Evolutionary conservation across 768 basidiomycete genomes (phyloP).

Genomic region (Erythrobasidium yunnanense): DNA sequence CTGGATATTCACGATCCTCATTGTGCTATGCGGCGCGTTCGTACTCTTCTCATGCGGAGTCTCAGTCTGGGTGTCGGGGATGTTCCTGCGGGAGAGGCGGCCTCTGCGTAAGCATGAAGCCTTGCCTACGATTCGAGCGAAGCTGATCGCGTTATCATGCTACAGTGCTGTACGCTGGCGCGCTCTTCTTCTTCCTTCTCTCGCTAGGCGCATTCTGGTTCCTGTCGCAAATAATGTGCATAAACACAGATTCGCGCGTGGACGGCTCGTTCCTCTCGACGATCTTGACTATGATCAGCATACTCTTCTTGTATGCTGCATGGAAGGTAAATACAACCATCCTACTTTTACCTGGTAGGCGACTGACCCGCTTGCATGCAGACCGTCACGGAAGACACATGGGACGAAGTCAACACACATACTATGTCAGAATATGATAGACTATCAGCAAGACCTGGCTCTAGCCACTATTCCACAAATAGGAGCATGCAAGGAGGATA

Average conservation of each 20-base stretch:
- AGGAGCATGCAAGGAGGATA: not conserved
- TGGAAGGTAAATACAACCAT: constrained; percentile 10
- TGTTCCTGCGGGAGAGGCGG: constrained; percentile 62
- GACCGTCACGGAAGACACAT: constrained; percentile 31
- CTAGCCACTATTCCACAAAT: not conserved
- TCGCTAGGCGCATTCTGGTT: constrained; percentile 50
- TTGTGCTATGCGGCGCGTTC: constrained; percentile 62
- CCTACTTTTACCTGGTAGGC: too few species aligned
- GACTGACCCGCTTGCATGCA: too few species aligned
- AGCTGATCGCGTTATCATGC: too few species aligned
- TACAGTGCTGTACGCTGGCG: constrained; percentile 60
- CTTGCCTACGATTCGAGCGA: too few species aligned
- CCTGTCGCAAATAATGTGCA: constrained; percentile 64
- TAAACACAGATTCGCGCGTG: constrained; percentile 51
- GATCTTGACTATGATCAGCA: constrained; percentile 40
- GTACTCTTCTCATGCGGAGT: constrained; percentile 59
- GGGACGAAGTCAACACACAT: constrained; percentile 27
- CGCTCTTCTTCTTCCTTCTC: constrained; percentile 65
- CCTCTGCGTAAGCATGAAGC: constrained; percentile 51
- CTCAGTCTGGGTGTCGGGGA: constrained; percentile 70
- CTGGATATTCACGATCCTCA: constrained; percentile 58
- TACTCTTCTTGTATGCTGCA: constrained; percentile 4
- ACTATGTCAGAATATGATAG: constrained; percentile 9
- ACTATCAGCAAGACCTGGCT: not conserved
- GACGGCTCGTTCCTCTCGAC: constrained; percentile 84